These are phyloP conservation scores for Kodamaea jinghongensis DNA, from an alignment of 805 yeast genomes.

Conservation along the genomic window DNA sequence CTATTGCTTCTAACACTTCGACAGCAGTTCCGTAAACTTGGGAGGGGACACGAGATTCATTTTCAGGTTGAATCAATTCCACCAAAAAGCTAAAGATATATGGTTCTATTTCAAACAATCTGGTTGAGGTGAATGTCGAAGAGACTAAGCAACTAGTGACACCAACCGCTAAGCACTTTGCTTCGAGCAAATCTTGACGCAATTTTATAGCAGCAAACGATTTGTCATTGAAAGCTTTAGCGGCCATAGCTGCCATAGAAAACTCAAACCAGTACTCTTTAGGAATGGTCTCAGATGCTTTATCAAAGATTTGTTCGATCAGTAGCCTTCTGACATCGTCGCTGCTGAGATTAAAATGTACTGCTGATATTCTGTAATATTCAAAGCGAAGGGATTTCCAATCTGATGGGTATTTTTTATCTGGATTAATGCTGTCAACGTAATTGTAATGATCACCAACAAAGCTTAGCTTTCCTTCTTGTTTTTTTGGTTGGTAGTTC, in stretches of 20 bases:
- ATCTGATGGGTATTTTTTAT: slow-evolving; percentile 47
- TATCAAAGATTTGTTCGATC: slow-evolving; percentile 61
- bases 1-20: slow-evolving; percentile 65
- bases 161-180: slow-evolving; percentile 67
- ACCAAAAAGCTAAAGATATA: slow-evolving; percentile 65
- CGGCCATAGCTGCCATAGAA: slow-evolving; percentile 56
- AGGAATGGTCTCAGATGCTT: slow-evolving; percentile 58
- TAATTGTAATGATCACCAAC: slow-evolving; percentile 44
- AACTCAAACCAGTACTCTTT: slow-evolving; percentile 62
- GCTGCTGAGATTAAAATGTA: slow-evolving; percentile 44
- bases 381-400: slow-evolving; percentile 57
- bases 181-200: slow-evolving; percentile 57
- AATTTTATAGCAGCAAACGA: slow-evolving; percentile 51
- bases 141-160: slow-evolving; percentile 56
- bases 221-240: slow-evolving; percentile 67
- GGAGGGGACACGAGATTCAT: slow-evolving; percentile 42
- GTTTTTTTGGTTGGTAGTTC: slow-evolving; percentile 14
- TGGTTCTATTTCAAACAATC: slow-evolving; percentile 69
- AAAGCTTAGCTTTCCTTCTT: slow-evolving; percentile 20
- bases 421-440: slow-evolving; percentile 43
- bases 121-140: slow-evolving; percentile 59
- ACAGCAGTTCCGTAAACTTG: slow-evolving; percentile 59
- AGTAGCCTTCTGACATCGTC: slow-evolving; percentile 55
- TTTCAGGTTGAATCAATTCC: slow-evolving; percentile 70
- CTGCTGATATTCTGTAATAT: slow-evolving; percentile 33